Conservation (phyloP, 139 green algal genomes). For the Coelastrella sp. region DNA sequence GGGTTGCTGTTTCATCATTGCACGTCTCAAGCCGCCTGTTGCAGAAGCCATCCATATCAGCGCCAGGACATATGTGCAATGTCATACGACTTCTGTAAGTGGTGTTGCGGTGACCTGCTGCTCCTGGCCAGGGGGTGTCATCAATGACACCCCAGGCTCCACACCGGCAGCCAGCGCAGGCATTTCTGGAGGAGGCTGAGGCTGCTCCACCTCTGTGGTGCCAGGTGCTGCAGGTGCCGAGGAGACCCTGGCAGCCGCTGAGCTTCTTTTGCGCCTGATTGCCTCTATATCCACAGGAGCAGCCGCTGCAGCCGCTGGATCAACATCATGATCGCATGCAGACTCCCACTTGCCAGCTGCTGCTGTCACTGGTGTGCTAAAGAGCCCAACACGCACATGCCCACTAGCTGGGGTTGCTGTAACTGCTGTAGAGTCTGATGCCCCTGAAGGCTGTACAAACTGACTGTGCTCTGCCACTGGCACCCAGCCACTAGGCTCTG, state of each 20-base stretch:
- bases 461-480: not conserved
- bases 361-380: not conserved
- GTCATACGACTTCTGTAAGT: not conserved
- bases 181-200: not conserved
- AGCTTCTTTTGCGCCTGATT: not conserved
- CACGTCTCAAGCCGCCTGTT: too few species aligned
- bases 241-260: not conserved
- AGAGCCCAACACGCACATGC: not conserved
- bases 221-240: not conserved
- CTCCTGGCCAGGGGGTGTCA: not conserved
- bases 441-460: not conserved
- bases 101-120: slow-evolving; percentile 28
- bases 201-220: not conserved
- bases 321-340: not conserved
- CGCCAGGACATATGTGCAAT: too few species aligned
- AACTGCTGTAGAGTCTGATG: not conserved
- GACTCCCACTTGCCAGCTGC: not conserved
- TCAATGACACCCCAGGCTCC: not conserved
- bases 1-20: too few species aligned
- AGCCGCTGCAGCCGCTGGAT: slow-evolving; percentile 4
- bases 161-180: not conserved
- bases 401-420: not conserved
- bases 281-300: not conserved
- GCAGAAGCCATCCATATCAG: too few species aligned
- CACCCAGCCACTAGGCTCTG: slow-evolving; percentile 11